Percentiles rank a stretch among this genome's conserved stretches.
These are phyloP conservation scores for Peronospora farinosa DNA, from an alignment of 352 stramenopile genomes.

Conservation along the genomic window DNA sequence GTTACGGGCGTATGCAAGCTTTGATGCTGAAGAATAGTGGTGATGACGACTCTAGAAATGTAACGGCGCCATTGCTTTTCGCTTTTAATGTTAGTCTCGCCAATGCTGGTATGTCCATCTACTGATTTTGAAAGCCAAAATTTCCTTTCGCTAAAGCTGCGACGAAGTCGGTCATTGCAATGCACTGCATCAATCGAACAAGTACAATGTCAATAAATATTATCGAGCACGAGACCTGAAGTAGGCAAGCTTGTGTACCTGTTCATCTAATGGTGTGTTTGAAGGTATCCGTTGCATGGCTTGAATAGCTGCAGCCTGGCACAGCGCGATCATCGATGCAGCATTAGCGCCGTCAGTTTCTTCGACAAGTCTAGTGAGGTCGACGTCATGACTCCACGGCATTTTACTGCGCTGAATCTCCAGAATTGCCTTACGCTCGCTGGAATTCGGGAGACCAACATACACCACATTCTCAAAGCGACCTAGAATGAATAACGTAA, in stretches of 20 bases:
- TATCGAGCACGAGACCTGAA: background rate
- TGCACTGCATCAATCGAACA: conserved; percentile 15
- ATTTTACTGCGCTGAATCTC: conserved; percentile 60
- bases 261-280: conserved; percentile 15
- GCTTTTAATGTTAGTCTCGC: conserved; percentile 1
- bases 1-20: conserved; percentile 40
- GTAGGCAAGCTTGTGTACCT: conserved; percentile 20
- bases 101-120: background rate
- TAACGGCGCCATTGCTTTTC: conserved; percentile 15
- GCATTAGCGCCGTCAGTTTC: conserved; percentile 61
- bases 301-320: conserved; percentile 61
- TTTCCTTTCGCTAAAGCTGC: conserved; percentile 33
- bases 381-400: conserved; percentile 55
- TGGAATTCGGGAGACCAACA: conserved; percentile 49
- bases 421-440: conserved; percentile 59
- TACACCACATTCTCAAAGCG: conserved; percentile 82
- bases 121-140: conserved; percentile 34
- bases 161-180: conserved; percentile 45
- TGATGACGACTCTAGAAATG: conserved; percentile 13
- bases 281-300: conserved; percentile 57
- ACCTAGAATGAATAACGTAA: conserved; percentile 24
- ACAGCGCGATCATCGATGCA: conserved; percentile 67
- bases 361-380: conserved; percentile 41
- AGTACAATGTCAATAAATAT: conserved; percentile 6
- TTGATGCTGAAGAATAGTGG: conserved; percentile 34